A percentile compares a stretch with the other conserved stretches of the same genome.
Conservation (phyloP, 2,329 filamentous ascomycete species). For the Pseudomassariella vexata region DNA sequence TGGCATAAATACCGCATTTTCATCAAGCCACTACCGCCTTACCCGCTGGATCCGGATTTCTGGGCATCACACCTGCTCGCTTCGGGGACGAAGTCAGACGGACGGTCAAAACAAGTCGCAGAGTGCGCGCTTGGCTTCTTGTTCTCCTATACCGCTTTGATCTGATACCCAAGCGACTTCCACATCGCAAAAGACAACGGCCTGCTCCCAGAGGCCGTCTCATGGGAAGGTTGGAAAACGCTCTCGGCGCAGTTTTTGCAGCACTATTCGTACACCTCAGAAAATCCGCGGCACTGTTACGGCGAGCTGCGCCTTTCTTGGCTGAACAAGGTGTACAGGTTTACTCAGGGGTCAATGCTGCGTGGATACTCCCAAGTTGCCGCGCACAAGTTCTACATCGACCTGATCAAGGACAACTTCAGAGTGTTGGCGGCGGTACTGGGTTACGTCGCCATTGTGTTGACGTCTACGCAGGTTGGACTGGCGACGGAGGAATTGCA, state of each 20-base stretch:
- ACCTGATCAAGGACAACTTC: slow-evolving; percentile 1
- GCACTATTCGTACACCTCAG: slow-evolving; percentile 19
- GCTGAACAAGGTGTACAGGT: slow-evolving; percentile 35
- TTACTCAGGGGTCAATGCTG: slow-evolving; percentile 18
- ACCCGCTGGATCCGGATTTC: not conserved
- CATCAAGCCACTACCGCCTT: slow-evolving; percentile 1
- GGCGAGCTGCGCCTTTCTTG: slow-evolving; percentile 32
- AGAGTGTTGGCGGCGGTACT: not conserved
- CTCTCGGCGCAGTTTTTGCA: slow-evolving; percentile 12
- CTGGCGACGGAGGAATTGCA: not conserved
- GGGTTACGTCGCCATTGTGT: slow-evolving; percentile 1
- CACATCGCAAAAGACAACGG: slow-evolving; percentile 26
- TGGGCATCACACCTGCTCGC: not conserved
- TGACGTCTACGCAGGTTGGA: not conserved
- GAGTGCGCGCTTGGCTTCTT: slow-evolving; percentile 24
- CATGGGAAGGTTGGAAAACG: slow-evolving; percentile 28
- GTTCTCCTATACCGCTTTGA: slow-evolving; percentile 29
- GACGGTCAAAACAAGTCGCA: no score
- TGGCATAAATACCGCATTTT: slow-evolving; percentile 21
- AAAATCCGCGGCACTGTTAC: slow-evolving; percentile 31
- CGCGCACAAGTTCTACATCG: slow-evolving; percentile 1
- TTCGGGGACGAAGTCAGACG: not conserved
- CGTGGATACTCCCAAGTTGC: slow-evolving; percentile 1
- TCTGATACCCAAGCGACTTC: slow-evolving; percentile 32
- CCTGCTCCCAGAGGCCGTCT: slow-evolving; percentile 27